Conservation (phyloP, 108 stramenopile genomes). For the Hondaea fermentalgiana region DNA sequence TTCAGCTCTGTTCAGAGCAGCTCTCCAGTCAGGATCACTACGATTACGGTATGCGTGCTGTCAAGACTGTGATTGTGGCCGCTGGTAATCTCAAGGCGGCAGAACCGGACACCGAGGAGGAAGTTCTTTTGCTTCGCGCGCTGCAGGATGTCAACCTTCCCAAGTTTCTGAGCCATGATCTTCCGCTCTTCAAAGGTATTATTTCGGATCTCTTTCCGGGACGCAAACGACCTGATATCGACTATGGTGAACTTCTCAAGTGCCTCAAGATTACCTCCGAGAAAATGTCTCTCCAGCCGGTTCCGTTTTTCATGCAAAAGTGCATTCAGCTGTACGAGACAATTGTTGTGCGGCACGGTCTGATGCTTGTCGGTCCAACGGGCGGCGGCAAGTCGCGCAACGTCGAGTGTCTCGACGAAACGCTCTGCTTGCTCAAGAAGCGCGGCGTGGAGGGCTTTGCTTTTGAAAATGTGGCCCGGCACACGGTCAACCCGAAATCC, state of each 20-base stretch:
- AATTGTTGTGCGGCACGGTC: slow-evolving; percentile 63
- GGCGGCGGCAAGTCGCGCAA: slow-evolving; percentile 57
- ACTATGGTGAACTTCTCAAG: slow-evolving; percentile 46
- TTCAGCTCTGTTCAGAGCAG: slow-evolving; percentile 66
- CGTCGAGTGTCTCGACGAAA: slow-evolving; percentile 50
- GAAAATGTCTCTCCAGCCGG: slow-evolving; percentile 31
- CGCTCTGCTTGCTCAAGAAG: slow-evolving; percentile 29
- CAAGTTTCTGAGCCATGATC: slow-evolving; percentile 59
- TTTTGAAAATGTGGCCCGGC: slow-evolving; percentile 50
- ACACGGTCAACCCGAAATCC: slow-evolving; percentile 53
- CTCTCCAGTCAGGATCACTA: slow-evolving; percentile 59
- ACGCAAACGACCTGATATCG: slow-evolving; percentile 46
- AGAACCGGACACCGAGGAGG: slow-evolving; percentile 44
- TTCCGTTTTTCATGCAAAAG: slow-evolving; percentile 42
- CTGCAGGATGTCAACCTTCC: slow-evolving; percentile 60
- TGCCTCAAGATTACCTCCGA: slow-evolving; percentile 42
- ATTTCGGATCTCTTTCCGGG: slow-evolving; percentile 57
- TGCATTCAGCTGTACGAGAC: slow-evolving; percentile 62
- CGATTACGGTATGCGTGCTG: slow-evolving; percentile 65
- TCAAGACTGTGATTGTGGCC: slow-evolving; percentile 49
- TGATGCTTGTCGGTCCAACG: slow-evolving; percentile 61
- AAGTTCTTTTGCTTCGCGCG: slow-evolving; percentile 40
- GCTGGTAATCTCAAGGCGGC: slow-evolving; percentile 47
- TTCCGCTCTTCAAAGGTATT: slow-evolving; percentile 59
- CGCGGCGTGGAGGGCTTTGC: slow-evolving; percentile 33